A percentile compares a stretch with the other conserved stretches of the same genome.
These are phyloP conservation scores for Sedum album DNA, from an alignment of 164 flowering plant species.

Conservation along the genomic window DNA sequence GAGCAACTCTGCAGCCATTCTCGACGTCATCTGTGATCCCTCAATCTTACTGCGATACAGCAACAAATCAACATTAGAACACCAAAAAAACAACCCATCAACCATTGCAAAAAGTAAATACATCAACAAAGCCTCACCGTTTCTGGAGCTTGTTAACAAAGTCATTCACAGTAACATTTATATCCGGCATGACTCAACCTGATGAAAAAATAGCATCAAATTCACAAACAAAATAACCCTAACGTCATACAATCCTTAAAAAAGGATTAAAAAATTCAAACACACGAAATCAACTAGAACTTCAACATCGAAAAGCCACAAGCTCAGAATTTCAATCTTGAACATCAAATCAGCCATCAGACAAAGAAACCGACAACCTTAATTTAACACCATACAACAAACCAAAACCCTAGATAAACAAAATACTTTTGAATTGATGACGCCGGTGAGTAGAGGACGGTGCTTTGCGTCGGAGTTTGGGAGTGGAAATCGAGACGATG, in stretches of 20 bases:
- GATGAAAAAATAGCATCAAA: background rate
- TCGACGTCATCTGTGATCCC: too few relatives aligned
- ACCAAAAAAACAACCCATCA: too few relatives aligned
- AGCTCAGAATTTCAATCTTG: background rate
- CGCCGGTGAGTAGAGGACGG: background rate
- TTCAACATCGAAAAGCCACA: background rate
- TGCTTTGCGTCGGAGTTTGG: background rate
- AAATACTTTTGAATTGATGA: background rate
- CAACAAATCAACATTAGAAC: background rate
- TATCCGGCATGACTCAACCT: conserved; percentile 54
- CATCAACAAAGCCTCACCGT: conserved; percentile 35
- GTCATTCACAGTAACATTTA: conserved; percentile 61
- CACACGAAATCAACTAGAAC: background rate
- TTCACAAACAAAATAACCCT: background rate
- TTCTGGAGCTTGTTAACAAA: conserved; percentile 62
- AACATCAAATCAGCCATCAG: background rate
- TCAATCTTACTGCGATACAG: background rate
- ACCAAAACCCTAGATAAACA: background rate
- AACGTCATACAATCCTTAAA: background rate
- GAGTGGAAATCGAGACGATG: background rate
- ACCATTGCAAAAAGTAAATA: background rate
- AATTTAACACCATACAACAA: background rate
- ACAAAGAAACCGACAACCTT: background rate
- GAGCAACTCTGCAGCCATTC: too few relatives aligned
- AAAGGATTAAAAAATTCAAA: background rate